Conservation (phyloP, 164 flowering plant genomes). For the Stephania japonica region DNA sequence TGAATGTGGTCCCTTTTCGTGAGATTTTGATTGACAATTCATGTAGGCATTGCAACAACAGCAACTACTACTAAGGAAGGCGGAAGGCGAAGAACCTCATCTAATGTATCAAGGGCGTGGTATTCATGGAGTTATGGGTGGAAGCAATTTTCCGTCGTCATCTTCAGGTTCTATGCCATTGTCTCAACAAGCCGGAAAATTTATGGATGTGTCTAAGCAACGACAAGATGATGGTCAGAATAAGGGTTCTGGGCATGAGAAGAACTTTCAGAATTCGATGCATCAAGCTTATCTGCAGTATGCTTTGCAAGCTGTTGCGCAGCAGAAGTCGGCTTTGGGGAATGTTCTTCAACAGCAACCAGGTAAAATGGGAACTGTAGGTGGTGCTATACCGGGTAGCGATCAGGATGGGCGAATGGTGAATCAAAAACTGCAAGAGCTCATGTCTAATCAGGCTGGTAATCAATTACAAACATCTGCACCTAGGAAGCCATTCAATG, state of each 20-base stretch:
- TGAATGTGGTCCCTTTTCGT: not conserved
- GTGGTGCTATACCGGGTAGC: conserved; percentile 46
- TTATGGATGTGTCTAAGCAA: conserved; percentile 55
- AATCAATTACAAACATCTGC: conserved; percentile 64
- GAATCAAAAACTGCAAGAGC: conserved; percentile 70
- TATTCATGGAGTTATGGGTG: conserved; percentile 56
- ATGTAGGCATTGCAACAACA: conserved; percentile 57
- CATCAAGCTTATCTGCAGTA: conserved; percentile 75
- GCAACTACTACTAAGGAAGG: conserved; percentile 38
- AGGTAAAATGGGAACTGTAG: conserved; percentile 50
- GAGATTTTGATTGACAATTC: conserved; percentile 6
- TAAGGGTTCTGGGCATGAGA: conserved; percentile 63
- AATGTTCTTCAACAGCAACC: conserved; percentile 51
- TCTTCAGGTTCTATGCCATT: conserved; percentile 41
- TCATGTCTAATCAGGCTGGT: conserved; percentile 53
- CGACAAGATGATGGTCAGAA: conserved; percentile 58
- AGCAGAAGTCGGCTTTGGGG: conserved; percentile 61
- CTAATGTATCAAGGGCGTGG: conserved; percentile 65
- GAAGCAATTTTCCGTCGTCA: conserved; percentile 47
- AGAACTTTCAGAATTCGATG: conserved; percentile 46
- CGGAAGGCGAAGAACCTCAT: conserved; percentile 74
- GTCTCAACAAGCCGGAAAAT: conserved; percentile 58
- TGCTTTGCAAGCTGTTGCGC: conserved; percentile 64
- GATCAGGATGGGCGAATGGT: conserved; percentile 62
- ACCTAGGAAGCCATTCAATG: conserved; percentile 51